phyloP scores from a whole-genome alignment of 345 rosid genomes.

The Passiflora organensis region DNA sequence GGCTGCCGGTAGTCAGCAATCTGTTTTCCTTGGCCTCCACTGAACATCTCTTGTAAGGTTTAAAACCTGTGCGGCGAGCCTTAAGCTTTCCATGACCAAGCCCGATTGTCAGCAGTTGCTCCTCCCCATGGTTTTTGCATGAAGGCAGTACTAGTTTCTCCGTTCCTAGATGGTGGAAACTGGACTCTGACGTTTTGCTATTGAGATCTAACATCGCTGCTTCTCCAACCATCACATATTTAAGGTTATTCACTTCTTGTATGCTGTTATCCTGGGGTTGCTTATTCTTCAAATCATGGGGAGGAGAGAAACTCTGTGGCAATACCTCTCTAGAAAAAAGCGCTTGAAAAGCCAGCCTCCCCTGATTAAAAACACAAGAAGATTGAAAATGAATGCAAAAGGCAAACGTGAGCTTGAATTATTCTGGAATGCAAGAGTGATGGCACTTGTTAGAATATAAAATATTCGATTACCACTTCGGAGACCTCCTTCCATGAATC shows the following conservation, averaged over 20 bases:
- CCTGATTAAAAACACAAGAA: slow-evolving; percentile 36
- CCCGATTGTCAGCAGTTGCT: slow-evolving; percentile 47
- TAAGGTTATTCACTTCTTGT: slow-evolving; percentile 31
- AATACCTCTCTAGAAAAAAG: slow-evolving; percentile 74
- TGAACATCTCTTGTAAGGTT: slow-evolving; percentile 88
- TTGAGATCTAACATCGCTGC: slow-evolving; percentile 47
- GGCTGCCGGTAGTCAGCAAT: slow-evolving; percentile 33
- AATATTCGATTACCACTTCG: slow-evolving; percentile 47
- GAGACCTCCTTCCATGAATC: slow-evolving; percentile 94
- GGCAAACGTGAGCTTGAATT: not conserved
- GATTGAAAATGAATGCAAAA: slow-evolving; percentile 5
- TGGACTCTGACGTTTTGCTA: slow-evolving; percentile 20
- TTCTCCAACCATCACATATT: slow-evolving; percentile 27
- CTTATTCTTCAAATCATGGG: slow-evolving; percentile 27
- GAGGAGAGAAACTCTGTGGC: slow-evolving; percentile 91
- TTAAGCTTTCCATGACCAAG: slow-evolving; percentile 50
- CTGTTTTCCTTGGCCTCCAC: slow-evolving; percentile 68
- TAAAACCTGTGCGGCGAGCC: slow-evolving; percentile 71
- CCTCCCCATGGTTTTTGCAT: slow-evolving; percentile 27
- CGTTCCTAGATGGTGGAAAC: slow-evolving; percentile 29
- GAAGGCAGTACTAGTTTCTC: slow-evolving; percentile 26
- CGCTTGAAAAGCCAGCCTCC: slow-evolving; percentile 88
- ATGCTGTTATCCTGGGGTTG: slow-evolving; percentile 16
- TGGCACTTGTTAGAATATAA: no score
- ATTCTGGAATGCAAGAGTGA: no score